Conservation (phyloP, 2,329 filamentous ascomycete genomes). For the Lomentospora prolificans region DNA sequence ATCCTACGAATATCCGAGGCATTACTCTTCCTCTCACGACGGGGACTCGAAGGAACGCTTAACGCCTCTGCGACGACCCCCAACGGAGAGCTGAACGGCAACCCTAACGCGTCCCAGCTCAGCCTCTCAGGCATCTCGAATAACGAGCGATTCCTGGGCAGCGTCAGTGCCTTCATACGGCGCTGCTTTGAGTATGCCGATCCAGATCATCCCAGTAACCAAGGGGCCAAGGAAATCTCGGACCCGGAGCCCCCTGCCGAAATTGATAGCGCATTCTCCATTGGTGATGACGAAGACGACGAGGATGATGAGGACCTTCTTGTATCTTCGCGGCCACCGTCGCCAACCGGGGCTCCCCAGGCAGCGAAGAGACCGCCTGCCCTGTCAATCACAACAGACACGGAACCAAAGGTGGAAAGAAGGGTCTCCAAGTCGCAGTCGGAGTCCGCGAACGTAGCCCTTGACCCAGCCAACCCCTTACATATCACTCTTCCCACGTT, state of each 20-base stretch:
- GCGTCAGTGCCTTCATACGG: conserved; percentile 90
- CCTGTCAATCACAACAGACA: conserved; percentile 26
- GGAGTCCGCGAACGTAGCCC: conserved; percentile 74
- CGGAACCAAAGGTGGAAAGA: conserved; percentile 4
- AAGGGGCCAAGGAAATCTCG: conserved; percentile 25
- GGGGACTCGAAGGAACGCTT: conserved; percentile 69
- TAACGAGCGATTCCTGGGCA: conserved; percentile 83
- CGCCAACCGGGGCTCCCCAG: conserved; percentile 24
- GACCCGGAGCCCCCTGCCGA: conserved; percentile 19
- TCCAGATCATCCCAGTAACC: conserved; percentile 65
- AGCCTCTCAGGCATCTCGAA: conserved; percentile 45
- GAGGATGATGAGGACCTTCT: conserved; percentile 49
- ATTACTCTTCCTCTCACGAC: conserved; percentile 79
- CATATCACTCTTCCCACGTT: conserved; percentile 96
- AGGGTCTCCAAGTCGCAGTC: conserved; percentile 54
- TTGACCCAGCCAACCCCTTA: conserved; percentile 86
- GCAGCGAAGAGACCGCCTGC: conserved; percentile 31
- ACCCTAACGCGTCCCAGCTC: conserved; percentile 22
- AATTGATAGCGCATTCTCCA: conserved; percentile 50
- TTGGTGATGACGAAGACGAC: conserved; percentile 62
- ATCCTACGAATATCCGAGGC: conserved; percentile 93
- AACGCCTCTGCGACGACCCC: conserved; percentile 49
- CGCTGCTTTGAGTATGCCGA: conserved; percentile 98
- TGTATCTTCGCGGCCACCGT: conserved; percentile 35
- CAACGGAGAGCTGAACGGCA: conserved; percentile 28